Evolutionary conservation across 306 rosid species (phyloP).

Genomic region (Betula pendula): DNA sequence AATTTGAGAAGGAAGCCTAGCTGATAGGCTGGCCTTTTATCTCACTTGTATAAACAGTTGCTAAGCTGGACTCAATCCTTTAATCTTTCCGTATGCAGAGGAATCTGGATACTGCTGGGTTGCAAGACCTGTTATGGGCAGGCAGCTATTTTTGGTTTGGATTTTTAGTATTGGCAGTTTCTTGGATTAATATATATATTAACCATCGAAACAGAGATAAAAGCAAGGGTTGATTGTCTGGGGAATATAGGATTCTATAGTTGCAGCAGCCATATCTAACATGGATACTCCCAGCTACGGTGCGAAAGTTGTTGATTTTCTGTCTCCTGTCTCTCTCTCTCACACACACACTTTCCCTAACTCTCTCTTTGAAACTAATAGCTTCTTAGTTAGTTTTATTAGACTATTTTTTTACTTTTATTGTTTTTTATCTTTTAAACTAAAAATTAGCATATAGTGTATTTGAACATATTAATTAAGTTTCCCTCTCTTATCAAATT

Average conservation of each 20-base stretch:
- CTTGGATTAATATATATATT: background rate
- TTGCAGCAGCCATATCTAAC: background rate
- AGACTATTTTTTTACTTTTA: background rate
- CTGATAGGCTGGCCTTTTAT: background rate
- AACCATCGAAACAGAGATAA: background rate
- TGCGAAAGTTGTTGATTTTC: background rate
- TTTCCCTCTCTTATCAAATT: too few relatives aligned
- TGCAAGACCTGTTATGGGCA: background rate
- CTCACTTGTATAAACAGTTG: background rate
- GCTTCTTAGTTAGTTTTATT: background rate
- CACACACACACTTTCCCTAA: background rate
- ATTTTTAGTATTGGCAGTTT: background rate
- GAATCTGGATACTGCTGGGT: background rate
- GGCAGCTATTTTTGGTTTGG: background rate
- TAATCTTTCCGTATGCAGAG: background rate
- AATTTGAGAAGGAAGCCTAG: background rate
- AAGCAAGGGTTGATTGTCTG: background rate
- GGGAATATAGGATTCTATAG: background rate
- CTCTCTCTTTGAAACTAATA: background rate
- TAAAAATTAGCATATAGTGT: background rate
- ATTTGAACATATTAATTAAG: too few relatives aligned
- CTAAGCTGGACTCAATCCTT: background rate
- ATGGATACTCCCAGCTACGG: background rate
- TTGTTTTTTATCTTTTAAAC: too few relatives aligned
- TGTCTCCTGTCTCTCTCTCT: too few relatives aligned